phyloP scores from a whole-genome alignment of 495 filamentous ascomycete genomes.

The Neurospora sp. region DNA sequence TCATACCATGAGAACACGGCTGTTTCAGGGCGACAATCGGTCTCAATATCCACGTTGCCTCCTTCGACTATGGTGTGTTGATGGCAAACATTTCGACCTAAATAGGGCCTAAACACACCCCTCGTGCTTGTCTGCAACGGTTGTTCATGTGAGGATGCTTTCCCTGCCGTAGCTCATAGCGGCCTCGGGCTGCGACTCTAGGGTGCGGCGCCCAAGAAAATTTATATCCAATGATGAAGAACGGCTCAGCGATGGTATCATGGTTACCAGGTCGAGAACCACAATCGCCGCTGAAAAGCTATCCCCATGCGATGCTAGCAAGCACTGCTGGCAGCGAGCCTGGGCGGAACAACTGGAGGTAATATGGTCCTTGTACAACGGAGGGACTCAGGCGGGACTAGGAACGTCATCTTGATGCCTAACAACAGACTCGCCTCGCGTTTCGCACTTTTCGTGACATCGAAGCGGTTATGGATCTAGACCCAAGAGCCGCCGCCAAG shows the following conservation, averaged over 20 bases:
- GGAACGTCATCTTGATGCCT: neutral
- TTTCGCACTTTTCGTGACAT: neutral
- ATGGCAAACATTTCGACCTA: neutral
- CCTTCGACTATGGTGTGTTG: neutral
- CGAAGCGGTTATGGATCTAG: neutral
- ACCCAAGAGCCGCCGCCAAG: neutral
- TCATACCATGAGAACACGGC: neutral
- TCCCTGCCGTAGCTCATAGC: neutral
- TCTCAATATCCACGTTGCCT: neutral
- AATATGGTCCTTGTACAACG: neutral
- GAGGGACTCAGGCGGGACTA: neutral
- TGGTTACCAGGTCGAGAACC: neutral
- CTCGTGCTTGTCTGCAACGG: neutral
- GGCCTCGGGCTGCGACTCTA: neutral
- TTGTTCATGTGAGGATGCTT: neutral
- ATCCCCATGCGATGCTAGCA: neutral
- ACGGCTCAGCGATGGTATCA: neutral
- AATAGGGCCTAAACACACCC: neutral
- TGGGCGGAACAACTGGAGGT: neutral
- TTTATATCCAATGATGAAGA: neutral
- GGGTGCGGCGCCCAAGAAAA: neutral
- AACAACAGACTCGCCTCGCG: neutral
- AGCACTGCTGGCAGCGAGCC: neutral
- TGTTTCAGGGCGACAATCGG: neutral
- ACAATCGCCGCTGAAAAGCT: neutral